Conservation (phyloP, 108 stramenopile species). For the Stephanodiscus triporus region DNA sequence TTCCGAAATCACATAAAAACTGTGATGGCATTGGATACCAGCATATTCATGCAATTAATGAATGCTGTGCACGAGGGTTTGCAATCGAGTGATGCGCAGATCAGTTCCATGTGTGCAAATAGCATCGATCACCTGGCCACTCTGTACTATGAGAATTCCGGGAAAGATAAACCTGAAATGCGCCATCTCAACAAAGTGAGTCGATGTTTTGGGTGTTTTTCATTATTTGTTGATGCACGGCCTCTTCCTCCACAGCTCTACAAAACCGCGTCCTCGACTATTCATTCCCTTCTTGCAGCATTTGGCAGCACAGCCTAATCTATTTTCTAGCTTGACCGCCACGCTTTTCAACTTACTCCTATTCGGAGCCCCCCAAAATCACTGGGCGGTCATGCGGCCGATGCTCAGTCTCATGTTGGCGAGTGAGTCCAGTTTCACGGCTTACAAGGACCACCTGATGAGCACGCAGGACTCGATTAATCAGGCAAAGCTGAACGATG, state of each 20-base stretch:
- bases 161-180: conserved; percentile 91
- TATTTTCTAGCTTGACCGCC: conserved; percentile 88
- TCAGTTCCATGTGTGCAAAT: conserved; percentile 90
- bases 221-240: background rate
- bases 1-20: conserved; percentile 92
- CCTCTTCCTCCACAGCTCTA: background rate
- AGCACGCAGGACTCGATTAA: conserved; percentile 91
- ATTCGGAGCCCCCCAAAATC: conserved; percentile 94
- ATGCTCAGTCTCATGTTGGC: conserved; percentile 98
- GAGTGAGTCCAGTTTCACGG: conserved; percentile 87
- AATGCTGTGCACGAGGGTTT: conserved; percentile 93
- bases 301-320: conserved; percentile 84
- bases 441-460: conserved; percentile 92
- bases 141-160: conserved; percentile 89
- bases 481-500: conserved; percentile 86
- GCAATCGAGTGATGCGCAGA: conserved; percentile 89
- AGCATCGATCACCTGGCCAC: conserved; percentile 95
- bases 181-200: conserved; percentile 79
- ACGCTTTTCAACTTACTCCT: conserved; percentile 96
- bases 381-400: conserved; percentile 98
- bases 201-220: background rate
- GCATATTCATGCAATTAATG: conserved; percentile 93
- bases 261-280: background rate
- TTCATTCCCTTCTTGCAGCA: conserved; percentile 54
- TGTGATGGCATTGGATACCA: conserved; percentile 83